Percentiles rank a stretch among this genome's conserved stretches.
These are phyloP conservation scores for Thuidium tamariscinum DNA, from an alignment of 225 moss, liverwort and hornwort species.

Conservation along the genomic window DNA sequence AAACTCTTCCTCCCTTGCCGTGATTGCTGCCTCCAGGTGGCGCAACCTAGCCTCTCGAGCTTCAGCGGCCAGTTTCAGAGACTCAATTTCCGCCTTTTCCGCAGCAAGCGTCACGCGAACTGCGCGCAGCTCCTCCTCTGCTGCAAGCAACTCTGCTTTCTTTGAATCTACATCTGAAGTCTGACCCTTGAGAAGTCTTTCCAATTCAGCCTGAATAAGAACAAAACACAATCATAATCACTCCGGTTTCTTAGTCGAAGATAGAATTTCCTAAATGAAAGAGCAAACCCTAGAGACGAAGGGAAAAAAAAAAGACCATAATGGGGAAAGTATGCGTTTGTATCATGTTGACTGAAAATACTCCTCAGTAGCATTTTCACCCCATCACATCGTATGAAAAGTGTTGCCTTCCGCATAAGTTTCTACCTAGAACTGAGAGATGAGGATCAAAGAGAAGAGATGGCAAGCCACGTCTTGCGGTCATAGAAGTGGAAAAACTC, in stretches of 20 bases:
- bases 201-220: conserved; percentile 40
- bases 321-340: background rate
- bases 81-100: conserved; percentile 44
- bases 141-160: conserved; percentile 37
- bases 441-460: background rate
- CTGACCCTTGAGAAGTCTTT: conserved; percentile 40
- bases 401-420: background rate
- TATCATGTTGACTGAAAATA: background rate
- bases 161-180: conserved; percentile 41
- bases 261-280: background rate
- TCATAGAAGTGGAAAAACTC: conserved; percentile 3
- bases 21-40: conserved; percentile 28
- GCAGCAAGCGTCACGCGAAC: conserved; percentile 28
- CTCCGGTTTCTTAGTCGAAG: background rate
- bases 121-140: conserved; percentile 38
- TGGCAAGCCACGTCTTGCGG: background rate
- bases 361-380: background rate
- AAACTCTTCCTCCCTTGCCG: conserved; percentile 31
- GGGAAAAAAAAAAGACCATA: background rate
- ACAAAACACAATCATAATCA: background rate
- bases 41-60: conserved; percentile 27
- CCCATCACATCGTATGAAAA: background rate
- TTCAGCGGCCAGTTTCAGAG: conserved; percentile 14
- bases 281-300: background rate
- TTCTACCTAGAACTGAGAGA: background rate